Conservation (phyloP, 768 basidiomycete species). For the Naganishia friedmannii region DNA sequence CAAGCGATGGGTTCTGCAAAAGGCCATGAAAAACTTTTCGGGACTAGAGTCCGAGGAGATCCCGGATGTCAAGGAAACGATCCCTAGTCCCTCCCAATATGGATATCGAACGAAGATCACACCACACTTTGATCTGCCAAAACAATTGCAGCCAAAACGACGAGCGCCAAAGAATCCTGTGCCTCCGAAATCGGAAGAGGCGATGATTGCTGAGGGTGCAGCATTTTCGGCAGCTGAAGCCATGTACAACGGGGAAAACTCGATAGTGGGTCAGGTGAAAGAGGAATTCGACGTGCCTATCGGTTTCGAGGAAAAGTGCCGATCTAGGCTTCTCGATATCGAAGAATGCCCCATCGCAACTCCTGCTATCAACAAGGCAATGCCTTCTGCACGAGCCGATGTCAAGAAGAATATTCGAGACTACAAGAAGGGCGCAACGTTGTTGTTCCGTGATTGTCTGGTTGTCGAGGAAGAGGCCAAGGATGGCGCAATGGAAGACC, state of each 20-base stretch:
- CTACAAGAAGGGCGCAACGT: slow-evolving; percentile 82
- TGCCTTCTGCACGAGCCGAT: slow-evolving; percentile 62
- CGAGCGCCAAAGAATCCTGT: slow-evolving; percentile 65
- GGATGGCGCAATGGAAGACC: slow-evolving; percentile 18
- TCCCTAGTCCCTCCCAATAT: slow-evolving; percentile 84
- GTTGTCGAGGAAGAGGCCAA: slow-evolving; percentile 36
- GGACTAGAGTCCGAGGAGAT: slow-evolving; percentile 49
- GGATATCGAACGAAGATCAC: slow-evolving; percentile 95
- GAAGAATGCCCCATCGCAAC: slow-evolving; percentile 86
- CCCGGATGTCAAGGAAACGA: slow-evolving; percentile 69
- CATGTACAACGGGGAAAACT: not conserved
- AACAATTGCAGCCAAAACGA: slow-evolving; percentile 55
- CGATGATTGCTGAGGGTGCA: not conserved
- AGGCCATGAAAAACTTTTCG: slow-evolving; percentile 78
- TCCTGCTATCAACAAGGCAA: slow-evolving; percentile 67
- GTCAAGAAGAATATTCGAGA: slow-evolving; percentile 73
- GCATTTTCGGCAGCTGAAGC: slow-evolving; percentile 25
- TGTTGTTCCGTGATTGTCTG: slow-evolving; percentile 84
- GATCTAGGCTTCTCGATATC: slow-evolving; percentile 28
- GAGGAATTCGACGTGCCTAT: slow-evolving; percentile 29
- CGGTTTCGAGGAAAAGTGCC: slow-evolving; percentile 32
- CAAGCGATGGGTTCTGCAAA: slow-evolving; percentile 79
- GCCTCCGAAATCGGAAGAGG: slow-evolving; percentile 1
- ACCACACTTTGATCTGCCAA: slow-evolving; percentile 83
- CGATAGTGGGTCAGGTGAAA: not conserved